Base-by-base conservation (phyloP, 805 yeast genomes). In the Tetrapisispora arboricola region DNA sequence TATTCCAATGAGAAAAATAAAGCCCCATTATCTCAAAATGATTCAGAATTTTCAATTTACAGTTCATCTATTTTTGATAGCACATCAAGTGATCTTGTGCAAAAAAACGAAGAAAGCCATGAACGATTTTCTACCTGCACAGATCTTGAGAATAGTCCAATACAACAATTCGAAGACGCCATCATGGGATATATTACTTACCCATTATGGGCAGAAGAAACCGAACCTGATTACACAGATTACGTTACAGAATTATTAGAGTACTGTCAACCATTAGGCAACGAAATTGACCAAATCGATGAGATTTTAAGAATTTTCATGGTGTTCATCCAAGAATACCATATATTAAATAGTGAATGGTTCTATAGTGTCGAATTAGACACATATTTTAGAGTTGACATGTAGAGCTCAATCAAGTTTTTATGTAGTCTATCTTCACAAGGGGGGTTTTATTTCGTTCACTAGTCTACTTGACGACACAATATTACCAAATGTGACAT, bases 141-240 rank as follows among this genome's bases (percentile, higher is more conserved):
- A 4, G 26, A 33, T 8, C 10, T 20, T 11, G 36, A 15, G 6
- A 7, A 33, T 16, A 11, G 11, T 16, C 36, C 36, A 3, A 6
- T 33, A 12, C 36, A 33, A 33, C 27, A 33, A 24, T 33, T 33
- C n/a, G 24, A 33, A 22, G 36, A 21, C 16, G 28, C 36, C 2
- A 16, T 33, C 3, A 33, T 33, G 36, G n/a, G 20, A 3, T 22
- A 6, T n/a, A 22, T 33, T 10, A 15, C 28, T 3, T 22, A 33
- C 24, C 36, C 36, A 22, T 16, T 22, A 6, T 33, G 28, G 28
- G 3, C 20, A 4, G 17, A 13, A 15, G 28, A 22, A 4, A 16
- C 8, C 24, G 13, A 22, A 22, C 18, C 20, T 22, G 20, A 33
- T 15, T 11, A 17, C 5, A 20, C 27, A 7, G 28, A 8, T 24